Base-by-base conservation (phyloP, 2,329 filamentous ascomycete genomes). In the Phoma sp. region DNA sequence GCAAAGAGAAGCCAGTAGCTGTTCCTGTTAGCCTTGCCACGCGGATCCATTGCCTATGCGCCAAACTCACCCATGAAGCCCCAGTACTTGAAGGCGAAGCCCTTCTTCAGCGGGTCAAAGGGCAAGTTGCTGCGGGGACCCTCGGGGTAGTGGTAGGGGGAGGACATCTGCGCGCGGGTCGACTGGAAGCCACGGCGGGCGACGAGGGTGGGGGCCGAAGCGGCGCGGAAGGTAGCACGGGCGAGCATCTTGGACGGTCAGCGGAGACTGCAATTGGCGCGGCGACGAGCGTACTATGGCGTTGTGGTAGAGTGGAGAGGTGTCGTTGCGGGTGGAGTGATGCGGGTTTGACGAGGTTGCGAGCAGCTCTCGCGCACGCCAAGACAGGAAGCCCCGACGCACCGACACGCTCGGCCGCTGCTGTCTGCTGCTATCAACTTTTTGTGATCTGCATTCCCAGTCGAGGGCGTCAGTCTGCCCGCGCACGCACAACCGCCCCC, bases 141-240 rank as follows among this genome's bases (percentile, higher is more conserved):
- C 83, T 98, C 93, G 69, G 93, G 89, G 83, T 99, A 99, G 85
- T 99, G 95, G 88, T 96, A 97, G 62, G 93, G 93, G 76, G 91
- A 96, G 70, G 83, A 86, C 76, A 96, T 81, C 78, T 90, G 91
- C 76, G 89, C 80, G 74, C 91, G 90, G 77, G 93, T 96, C 73
- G 91, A 87, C 79, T 92, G 89, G 89, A 99, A 97, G 81, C 89
- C 91, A 79, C 95, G 93, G 82, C 92, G 91, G 84, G 88, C 85
- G 81, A 92, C 83, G 75, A 87, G 78, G 64, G 84, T 80, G 74
- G 87, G 67, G 61, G 66, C 86, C 75, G 88, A 73, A 65, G 77
- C 78, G 77, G 83, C 79, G 77, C 89, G 88, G 80, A 85, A 76
- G 67, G 82, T 81, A 67, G 83, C 75, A 75, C 82, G 82, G 68